Evolutionary conservation across 768 basidiomycete genomes (phyloP), one percentile per base, ranked within the genome.

Genomic region (Symmetrospora coprosmae): DNA sequence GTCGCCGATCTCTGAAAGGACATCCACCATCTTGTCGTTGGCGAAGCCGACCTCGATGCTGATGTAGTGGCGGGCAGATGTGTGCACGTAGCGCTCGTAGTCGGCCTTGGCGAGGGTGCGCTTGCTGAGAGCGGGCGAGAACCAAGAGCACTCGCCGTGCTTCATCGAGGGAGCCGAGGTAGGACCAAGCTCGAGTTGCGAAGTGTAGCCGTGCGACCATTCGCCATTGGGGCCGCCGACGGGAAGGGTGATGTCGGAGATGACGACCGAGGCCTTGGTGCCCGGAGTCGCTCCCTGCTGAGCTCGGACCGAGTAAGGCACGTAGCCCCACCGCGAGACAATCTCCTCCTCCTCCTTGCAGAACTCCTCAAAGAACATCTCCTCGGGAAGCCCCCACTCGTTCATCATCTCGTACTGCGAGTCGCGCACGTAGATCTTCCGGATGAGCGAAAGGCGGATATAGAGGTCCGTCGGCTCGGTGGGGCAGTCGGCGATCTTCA

Each of bases 1-100:
- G 0, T 60, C 27, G 35, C 46, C 61, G 41, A 68, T 60, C 27
- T 39, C 31, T 4, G 3, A 6, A 28, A 68, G 50, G 19, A 62
- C 63, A 23, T 66, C 66, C 28, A 46, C 34, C 2, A 68, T 48
- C 19, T 47, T 25, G 30, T 64, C 66, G 17, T 51, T 46, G 16
- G 67, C 67, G 52, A 69, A 68, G 3, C 68, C 68, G 50, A 69
- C 61, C 27, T 69, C 67, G 61, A 69, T 61, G 33, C 65, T 66
- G 49, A 69, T 55, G 65, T 52, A 69, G 64, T 68, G 67, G 17
- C 68, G 55, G 3, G 64, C 50, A 11, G 67, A 68, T 45, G 64
- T 67, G 60, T 69, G 68, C 5, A 67, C 41, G 61, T 65, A 64
- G 11, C 45, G 46, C 19, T 59, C 62, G 62, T 67, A 69, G 46